These are phyloP conservation scores for Panaeolus cyanescens DNA, from an alignment of 768 basidiomycete species.

Conservation along the genomic window DNA sequence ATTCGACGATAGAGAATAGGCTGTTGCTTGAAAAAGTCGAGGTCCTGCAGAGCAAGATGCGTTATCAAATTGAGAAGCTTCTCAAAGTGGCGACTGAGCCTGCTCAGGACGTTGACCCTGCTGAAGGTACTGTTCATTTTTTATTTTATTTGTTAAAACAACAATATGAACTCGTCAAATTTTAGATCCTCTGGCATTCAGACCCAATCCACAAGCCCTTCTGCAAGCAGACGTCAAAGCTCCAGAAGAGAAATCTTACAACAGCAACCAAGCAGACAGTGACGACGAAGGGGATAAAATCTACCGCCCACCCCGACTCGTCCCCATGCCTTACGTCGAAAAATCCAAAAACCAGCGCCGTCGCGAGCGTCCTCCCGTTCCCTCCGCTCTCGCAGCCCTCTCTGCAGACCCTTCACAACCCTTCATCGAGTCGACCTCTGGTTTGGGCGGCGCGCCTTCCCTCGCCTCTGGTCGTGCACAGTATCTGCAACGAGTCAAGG, in stretches of 20 bases:
- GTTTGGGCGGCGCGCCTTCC: slow-evolving; percentile 64
- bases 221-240: slow-evolving; percentile 41
- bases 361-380: slow-evolving; percentile 55
- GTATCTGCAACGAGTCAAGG: slow-evolving; percentile 76
- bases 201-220: slow-evolving; percentile 84
- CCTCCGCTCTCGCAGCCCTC: slow-evolving; percentile 64
- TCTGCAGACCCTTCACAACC: slow-evolving; percentile 72
- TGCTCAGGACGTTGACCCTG: slow-evolving; percentile 37
- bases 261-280: slow-evolving; percentile 17
- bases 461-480: slow-evolving; percentile 68
- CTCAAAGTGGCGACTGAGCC: slow-evolving; percentile 73
- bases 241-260: slow-evolving; percentile 33
- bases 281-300: slow-evolving; percentile 44
- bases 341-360: slow-evolving; percentile 48
- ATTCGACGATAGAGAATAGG: slow-evolving; percentile 76
- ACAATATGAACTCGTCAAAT: slow-evolving; percentile 3
- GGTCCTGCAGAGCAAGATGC: slow-evolving; percentile 82
- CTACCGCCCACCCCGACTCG: slow-evolving; percentile 86
- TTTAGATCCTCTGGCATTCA: slow-evolving; percentile 88
- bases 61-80: slow-evolving; percentile 96
- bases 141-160: not conserved
- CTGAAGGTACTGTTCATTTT: slow-evolving; percentile 55
- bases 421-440: slow-evolving; percentile 70
- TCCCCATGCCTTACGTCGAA: slow-evolving; percentile 81
- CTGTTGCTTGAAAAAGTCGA: slow-evolving; percentile 89